Base-by-base conservation (phyloP, 2,329 filamentous ascomycete species). In the Ramularia collo-cygni region DNA sequence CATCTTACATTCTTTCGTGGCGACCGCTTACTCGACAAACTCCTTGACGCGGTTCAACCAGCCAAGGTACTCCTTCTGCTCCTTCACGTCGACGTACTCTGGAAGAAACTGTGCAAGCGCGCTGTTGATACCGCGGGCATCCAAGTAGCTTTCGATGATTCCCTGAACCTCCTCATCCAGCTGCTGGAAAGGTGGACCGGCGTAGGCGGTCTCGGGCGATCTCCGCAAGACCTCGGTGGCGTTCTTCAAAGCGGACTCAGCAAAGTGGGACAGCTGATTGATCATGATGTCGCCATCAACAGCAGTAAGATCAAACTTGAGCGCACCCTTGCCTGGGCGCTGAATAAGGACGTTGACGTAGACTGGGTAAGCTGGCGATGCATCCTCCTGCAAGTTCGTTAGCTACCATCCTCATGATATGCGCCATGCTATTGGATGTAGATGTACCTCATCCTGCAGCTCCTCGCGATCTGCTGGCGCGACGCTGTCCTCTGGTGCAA, bases 51-150 rank as follows among this genome's bases (percentile, higher is more conserved):
- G 79, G 65, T 80, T 76, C 64, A 98, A 71, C 92, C 93, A 98
- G 52, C 76, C 71, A 47, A 93, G 71, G 67, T 98, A 98, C 75
- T 98, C 92, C 69, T 81, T 84, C 78, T 96, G 90, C 78, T 98
- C 92, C 81, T 98, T 98, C 68, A 85, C 79, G 63, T 96, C 88
- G 60, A 96, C 89, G 70, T 95, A 98, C 64, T 96, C 89, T 27
- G 89, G 87, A 31, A 94, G 82, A 66, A 96, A 95, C 53, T 89
- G 70, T 38, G 89, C 90, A 56, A 98, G 76, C 43, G 82, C 77
- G 55, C 83, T 81, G 59, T 90, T 87, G 67, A 98, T 79, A 50
- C 90, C 92, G 55, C 92, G 79, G 76, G 95, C 92, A 66, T 95
- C 88, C 49, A 98, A 77, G 71, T 90, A 98, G 55, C 83, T 79